A percentile compares a stretch with the other conserved stretches of the same genome.
These are phyloP conservation scores for Pestalotiopsis sp. DNA, from an alignment of 2,329 filamentous ascomycete species.

Conservation along the genomic window DNA sequence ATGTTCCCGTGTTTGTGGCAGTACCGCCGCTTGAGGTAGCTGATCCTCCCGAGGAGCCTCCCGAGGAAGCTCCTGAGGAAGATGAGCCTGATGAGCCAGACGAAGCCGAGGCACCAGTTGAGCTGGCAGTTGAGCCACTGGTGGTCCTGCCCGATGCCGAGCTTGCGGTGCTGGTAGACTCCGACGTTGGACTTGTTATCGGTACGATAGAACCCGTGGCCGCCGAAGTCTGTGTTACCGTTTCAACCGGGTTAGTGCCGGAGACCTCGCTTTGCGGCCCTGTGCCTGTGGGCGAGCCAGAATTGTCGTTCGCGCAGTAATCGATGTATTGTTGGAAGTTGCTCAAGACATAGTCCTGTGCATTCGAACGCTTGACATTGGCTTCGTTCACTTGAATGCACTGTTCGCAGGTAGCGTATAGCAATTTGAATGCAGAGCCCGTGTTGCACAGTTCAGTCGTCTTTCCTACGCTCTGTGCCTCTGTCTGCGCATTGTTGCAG, in stretches of 20 bases:
- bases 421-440: constrained; percentile 42
- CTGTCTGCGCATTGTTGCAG: constrained; percentile 54
- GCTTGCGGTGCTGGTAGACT: neutral
- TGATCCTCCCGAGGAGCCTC: neutral
- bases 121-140: constrained; percentile 7
- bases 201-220: constrained; percentile 11
- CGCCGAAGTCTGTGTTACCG: constrained; percentile 19
- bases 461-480: constrained; percentile 53
- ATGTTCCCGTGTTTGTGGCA: constrained; percentile 3
- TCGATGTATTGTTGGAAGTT: constrained; percentile 46
- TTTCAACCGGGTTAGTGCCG: constrained; percentile 15
- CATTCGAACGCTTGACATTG: constrained; percentile 35
- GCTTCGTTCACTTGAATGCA: constrained; percentile 42
- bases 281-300: constrained; percentile 8
- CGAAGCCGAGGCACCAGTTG: neutral
- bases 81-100: neutral
- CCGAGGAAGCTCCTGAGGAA: neutral
- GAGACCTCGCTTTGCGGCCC: constrained; percentile 17
- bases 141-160: constrained; percentile 12
- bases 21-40: neutral
- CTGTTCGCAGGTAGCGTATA: constrained; percentile 38
- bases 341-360: constrained; percentile 13
- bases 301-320: constrained; percentile 41
- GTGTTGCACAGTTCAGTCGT: constrained; percentile 43
- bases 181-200: constrained; percentile 2